Base-by-base conservation (phyloP, 768 basidiomycete genomes). In the Gloeopeniophorella convolvens region DNA sequence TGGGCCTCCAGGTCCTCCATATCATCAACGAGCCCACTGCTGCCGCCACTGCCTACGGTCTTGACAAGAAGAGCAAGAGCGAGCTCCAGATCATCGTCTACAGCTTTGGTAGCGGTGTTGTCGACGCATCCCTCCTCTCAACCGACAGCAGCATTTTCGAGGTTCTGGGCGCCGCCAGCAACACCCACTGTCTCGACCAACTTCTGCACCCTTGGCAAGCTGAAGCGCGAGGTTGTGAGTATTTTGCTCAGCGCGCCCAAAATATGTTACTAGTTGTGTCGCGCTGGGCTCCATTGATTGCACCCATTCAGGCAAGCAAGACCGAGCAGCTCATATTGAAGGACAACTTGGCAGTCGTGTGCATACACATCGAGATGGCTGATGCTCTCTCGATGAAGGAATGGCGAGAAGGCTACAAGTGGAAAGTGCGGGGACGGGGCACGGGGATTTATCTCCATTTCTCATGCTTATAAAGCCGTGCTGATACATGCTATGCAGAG, bases 11-110 rank as follows among this genome's bases (percentile, higher is more conserved):
- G 61, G 89, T 96, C 52, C 88, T 97, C 66, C 90, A 92, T 71
- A 94, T 97, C 66, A 92, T 97, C 73, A 96, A 97, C 72, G 92
- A 97, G 69, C 91, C 94, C 34, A 96, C 94, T 42, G 92, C 94
- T 37, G 91, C 95, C 60, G 94, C 92, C 51, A 95, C 95, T 72
- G 93, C 94, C 58, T 97, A 98, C 70, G 94, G 94, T 72, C 85
- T 96, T 34, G 93, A 95, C 80, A 94, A 95, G 79, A 89, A 90
- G 72, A 82, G 78, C 37, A 39, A 43, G 26, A 88, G 88, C 42
- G 94, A 96, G 72, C 85, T 88, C 44, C 90, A 93, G 64, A 93
- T 98, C 66, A 90, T 96, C 60, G 92, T 97, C 65, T 97, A 96
- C 71, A 93, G 97, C 74, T 86, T 97, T 53, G 94, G 94, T 67